Base-by-base conservation (phyloP, 352 stramenopile genomes). In the Phytophthora quininea region DNA sequence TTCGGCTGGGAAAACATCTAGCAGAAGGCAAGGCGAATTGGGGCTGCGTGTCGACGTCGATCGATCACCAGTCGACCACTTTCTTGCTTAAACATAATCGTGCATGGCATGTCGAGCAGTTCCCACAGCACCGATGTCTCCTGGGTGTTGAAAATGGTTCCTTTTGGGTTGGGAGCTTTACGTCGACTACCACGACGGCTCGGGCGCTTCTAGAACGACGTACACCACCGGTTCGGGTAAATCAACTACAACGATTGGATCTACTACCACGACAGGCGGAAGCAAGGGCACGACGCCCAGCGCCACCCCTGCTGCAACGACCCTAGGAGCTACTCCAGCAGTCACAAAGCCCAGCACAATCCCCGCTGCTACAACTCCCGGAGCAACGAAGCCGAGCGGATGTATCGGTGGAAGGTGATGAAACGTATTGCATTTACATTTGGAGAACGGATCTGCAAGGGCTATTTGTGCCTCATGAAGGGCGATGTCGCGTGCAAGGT, bases 11-110 rank as follows among this genome's bases (percentile, higher is more conserved):
- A 74, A 54, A 86, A 88, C 33, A 68, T 69, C 49, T 82, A 87
- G 33, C 79, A 74, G 54, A 72, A 62, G 3, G 79, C 69, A 14
- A 76, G 53, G 6, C 73, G 54, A 31, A 86, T 53, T n/a, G 79
- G 61, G 12, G 43, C 62, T 5, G 66, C 54, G 27, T 75, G 68
- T 46, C 69, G 71, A 4, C 54, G 57, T 12, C 72, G 69, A 55
- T 88, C 70, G 49, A 90, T 65, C 7, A 88, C 47, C 15, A 90
- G 32, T 37, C 88, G 81, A 0, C 81, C 81, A 51, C 78, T 88
- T 48, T 90, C 81, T 62, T 90, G 81, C 64, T 90, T 79, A 48
- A 87, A 89, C 81, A 88, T 89, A 53, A 82, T 57, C 6, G 71
- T 52, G 37, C 73, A 82, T 3, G 67, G 61, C 38, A 80, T 32